Evolutionary conservation across 441 rosid genomes (phyloP), one percentile per base, ranked within the genome.

Genomic region (Populus hybrid): DNA sequence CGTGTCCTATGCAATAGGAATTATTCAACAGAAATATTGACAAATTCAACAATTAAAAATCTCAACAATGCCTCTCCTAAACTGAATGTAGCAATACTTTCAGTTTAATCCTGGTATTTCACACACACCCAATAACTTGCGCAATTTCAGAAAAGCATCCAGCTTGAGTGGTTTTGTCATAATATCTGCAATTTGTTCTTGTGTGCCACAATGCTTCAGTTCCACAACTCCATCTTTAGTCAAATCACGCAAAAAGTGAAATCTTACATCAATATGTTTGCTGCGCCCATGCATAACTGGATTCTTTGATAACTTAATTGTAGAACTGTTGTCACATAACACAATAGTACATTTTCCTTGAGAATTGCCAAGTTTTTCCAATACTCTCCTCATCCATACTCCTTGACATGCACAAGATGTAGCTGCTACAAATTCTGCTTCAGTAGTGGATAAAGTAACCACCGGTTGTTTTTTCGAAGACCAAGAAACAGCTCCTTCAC

Each of bases 101-200:
- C 10, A 54, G 76, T 73, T 76, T 40, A 67, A 24, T 35, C 5
- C 0, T 69, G 20, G 68, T 21, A 54, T 36, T 11, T 5, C 35
- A 69, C 67, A 57, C 1, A 73, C 46, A 5, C 69, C 69, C 10
- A 73, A 3, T 16, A 12, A 59, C 32, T 35, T 21, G 1, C 69
- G 4, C 1, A 73, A 8, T 34, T 73, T 30, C 11, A 8, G 11
- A 23, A 73, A 73, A 1, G 35, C 32, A 35, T 67, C 79, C 69
- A 57, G 0, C 34, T 76, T 76, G 1, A 69, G 57, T 6, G 79
- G 79, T 69, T 76, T 76, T 21, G n/a, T 76, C 50, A 69, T 54
- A n/a, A 76, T 32, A 35, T 76, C n/a, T 69, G 61, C 38, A 50
- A 69, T 24, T 69, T 77, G 80, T 8, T 70, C 59, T 36, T 63